Percentiles rank a stretch among this genome's conserved stretches.
Evolutionary conservation across 805 yeast genomes (phyloP).

Genomic region (Candida yuanshanica): DNA sequence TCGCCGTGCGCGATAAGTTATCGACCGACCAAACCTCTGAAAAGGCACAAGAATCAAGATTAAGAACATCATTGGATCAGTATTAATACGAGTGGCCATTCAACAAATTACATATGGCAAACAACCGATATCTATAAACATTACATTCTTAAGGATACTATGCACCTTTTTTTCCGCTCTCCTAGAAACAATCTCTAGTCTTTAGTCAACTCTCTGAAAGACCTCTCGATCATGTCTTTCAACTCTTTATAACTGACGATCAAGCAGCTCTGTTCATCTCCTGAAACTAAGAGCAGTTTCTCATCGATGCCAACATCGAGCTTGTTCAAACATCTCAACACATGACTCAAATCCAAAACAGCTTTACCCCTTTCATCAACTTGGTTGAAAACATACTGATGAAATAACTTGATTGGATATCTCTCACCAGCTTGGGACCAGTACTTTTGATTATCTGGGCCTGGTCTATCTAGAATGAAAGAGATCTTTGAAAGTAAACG

Average conservation of each 20-base stretch:
- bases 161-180: background rate
- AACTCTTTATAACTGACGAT: constrained; percentile 83
- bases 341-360: constrained; percentile 75
- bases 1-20: too few species aligned
- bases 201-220: constrained; percentile 46
- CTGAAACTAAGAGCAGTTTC: constrained; percentile 68
- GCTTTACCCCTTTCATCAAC: constrained; percentile 73
- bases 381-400: constrained; percentile 83
- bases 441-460: constrained; percentile 43
- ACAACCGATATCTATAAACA: too few species aligned
- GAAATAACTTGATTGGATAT: constrained; percentile 67
- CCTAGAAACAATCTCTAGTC: constrained; percentile 2
- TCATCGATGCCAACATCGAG: constrained; percentile 91
- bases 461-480: constrained; percentile 72
- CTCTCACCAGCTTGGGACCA: constrained; percentile 77
- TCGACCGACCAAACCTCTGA: too few species aligned
- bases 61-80: too few species aligned
- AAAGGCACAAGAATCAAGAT: too few species aligned
- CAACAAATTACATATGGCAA: too few species aligned
- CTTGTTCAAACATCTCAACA: constrained; percentile 73
- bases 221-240: constrained; percentile 60
- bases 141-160: too few species aligned
- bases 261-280: constrained; percentile 81
- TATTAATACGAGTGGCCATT: too few species aligned
- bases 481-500: constrained; percentile 78